Percentiles rank a stretch among this genome's conserved stretches.
phyloP scores from a whole-genome alignment of 2,329 filamentous ascomycete species.

The Biscogniauxia sp. region DNA sequence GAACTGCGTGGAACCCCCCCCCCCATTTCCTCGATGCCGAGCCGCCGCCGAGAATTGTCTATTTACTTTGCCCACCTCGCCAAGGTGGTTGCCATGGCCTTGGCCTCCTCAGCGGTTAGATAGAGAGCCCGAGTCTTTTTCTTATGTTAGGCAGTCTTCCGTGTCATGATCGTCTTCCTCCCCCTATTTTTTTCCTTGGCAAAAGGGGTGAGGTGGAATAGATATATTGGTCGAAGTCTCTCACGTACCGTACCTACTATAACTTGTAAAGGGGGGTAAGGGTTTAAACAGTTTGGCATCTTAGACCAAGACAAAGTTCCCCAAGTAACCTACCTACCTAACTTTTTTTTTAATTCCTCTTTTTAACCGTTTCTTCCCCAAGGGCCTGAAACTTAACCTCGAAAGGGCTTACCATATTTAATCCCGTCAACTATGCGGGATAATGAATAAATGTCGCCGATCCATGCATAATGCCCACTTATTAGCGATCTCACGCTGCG shows the following conservation, averaged over 20 bases:
- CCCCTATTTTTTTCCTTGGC: background rate
- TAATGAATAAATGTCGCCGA: background rate
- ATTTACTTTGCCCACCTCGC: background rate
- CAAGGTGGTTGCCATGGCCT: background rate
- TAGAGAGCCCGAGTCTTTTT: background rate
- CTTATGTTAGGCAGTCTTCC: background rate
- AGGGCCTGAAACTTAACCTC: no score
- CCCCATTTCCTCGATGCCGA: background rate
- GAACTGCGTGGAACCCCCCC: background rate
- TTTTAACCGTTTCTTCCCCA: no score
- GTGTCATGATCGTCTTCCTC: background rate
- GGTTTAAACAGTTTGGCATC: background rate
- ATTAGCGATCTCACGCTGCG: background rate
- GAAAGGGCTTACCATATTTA: no score
- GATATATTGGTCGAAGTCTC: no score
- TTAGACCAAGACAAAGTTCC: background rate
- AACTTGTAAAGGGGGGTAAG: no score
- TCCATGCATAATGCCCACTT: background rate
- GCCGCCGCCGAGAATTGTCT: background rate
- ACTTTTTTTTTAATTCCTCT: background rate
- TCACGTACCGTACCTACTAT: no score
- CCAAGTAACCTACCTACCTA: no score
- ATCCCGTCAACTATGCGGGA: background rate
- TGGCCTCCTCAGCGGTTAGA: background rate
- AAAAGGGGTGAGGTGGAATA: no score